A percentile compares a stretch with the other conserved stretches of the same genome.
These are phyloP conservation scores for Amorphotheca resinae DNA, from an alignment of 495 filamentous ascomycete species.

Conservation along the genomic window DNA sequence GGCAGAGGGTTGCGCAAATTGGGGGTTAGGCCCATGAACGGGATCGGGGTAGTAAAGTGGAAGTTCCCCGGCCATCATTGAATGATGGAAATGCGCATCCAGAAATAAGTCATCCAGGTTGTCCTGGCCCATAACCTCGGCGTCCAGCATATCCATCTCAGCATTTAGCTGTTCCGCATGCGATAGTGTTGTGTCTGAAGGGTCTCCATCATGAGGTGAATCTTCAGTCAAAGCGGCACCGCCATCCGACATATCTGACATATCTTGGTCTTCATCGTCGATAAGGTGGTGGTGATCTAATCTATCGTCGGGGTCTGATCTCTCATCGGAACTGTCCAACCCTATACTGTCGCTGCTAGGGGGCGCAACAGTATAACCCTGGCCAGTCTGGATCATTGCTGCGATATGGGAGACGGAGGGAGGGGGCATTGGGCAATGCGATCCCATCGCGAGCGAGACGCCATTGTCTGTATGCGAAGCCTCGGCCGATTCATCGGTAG, in stretches of 20 bases:
- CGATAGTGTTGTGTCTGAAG: slow-evolving; percentile 2
- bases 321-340: neutral
- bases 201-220: neutral
- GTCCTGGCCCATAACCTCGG: slow-evolving; percentile 12
- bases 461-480: slow-evolving; percentile 2
- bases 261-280: slow-evolving; percentile 17
- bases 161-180: slow-evolving; percentile 11
- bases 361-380: neutral
- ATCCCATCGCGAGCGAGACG: slow-evolving; percentile 2
- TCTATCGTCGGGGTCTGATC: slow-evolving; percentile 5
- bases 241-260: slow-evolving; percentile 18
- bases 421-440: neutral
- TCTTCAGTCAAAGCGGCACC: slow-evolving; percentile 6
- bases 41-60: neutral
- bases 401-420: neutral
- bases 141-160: slow-evolving; percentile 16
- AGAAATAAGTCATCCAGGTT: slow-evolving; percentile 7
- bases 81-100: neutral
- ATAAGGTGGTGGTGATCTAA: slow-evolving; percentile 2
- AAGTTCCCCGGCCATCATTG: neutral
- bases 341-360: slow-evolving; percentile 1
- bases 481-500: slow-evolving; percentile 7
- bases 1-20: neutral
- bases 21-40: neutral
- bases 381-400: neutral